These are phyloP conservation scores for Cyclotella baltica DNA, from an alignment of 108 stramenopile species.

Conservation along the genomic window DNA sequence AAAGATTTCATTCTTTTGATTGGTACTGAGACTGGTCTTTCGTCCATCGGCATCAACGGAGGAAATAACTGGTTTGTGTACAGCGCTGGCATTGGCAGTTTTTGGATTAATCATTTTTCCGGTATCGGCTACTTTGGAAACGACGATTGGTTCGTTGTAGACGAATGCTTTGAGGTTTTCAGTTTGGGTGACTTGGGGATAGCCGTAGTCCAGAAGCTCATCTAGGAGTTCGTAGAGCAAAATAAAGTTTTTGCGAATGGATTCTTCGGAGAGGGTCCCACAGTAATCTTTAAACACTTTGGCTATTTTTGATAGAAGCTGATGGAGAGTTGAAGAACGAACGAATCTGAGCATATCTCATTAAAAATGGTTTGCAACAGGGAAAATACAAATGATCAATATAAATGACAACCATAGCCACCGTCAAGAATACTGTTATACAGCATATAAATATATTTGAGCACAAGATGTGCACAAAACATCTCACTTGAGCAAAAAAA, in stretches of 20 bases:
- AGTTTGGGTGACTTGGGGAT: conserved; percentile 97
- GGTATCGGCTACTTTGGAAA: conserved; percentile 78
- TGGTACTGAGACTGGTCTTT: conserved; percentile 57
- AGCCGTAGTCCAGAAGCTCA: conserved; percentile 99
- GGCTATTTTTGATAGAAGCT: conserved; percentile 97
- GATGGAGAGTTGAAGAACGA: too few relatives aligned
- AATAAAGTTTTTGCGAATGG: conserved; percentile 99
- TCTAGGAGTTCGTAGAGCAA: conserved; percentile 99
- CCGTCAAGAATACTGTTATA: too few relatives aligned
- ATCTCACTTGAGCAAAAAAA: not conserved
- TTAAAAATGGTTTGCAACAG: conserved; percentile 44
- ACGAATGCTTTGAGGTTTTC: conserved; percentile 97
- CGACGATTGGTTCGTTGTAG: conserved; percentile 98
- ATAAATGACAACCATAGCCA: too few relatives aligned
- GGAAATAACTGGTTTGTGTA: conserved; percentile 95
- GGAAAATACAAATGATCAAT: conserved; percentile 5
- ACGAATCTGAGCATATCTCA: too few relatives aligned
- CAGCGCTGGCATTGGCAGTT: conserved; percentile 94
- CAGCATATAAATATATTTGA: too few relatives aligned
- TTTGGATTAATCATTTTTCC: conserved; percentile 93
- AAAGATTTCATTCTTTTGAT: conserved; percentile 99
- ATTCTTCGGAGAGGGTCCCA: conserved; percentile 96
- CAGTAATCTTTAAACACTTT: conserved; percentile 99
- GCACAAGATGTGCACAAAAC: not conserved
- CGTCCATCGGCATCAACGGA: conserved; percentile 80